Conservation (phyloP, 441 rosid genomes). For the Aleurites moluccanus region DNA sequence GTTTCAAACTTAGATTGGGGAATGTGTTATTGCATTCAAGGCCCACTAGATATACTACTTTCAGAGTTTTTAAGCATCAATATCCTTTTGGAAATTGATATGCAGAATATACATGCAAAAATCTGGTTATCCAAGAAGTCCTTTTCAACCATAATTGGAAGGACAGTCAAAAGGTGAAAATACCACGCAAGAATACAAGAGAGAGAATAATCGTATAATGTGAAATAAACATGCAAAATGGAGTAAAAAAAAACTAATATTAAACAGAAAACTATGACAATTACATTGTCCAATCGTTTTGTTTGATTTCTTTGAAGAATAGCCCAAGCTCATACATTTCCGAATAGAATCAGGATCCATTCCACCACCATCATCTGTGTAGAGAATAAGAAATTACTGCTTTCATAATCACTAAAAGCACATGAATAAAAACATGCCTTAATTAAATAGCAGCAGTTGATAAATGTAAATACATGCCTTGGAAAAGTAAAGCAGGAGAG, state of each 20-base stretch:
- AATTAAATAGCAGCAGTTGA: constrained; percentile 10
- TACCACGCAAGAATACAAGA: neutral
- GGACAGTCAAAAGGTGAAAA: neutral
- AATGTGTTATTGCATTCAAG: neutral
- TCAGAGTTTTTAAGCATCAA: neutral
- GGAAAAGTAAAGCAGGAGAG: constrained; percentile 84
- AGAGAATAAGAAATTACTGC: constrained; percentile 18
- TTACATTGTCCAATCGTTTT: constrained; percentile 97
- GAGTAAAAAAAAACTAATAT: constrained; percentile 13
- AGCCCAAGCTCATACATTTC: constrained; percentile 98
- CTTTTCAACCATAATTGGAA: constrained; percentile 1
- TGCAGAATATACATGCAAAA: neutral
- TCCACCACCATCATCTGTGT: constrained; percentile 93
- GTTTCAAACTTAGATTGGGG: neutral
- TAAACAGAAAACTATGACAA: constrained; percentile 14
- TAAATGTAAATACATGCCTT: constrained; percentile 40
- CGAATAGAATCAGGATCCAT: constrained; percentile 81
- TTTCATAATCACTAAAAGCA: constrained; percentile 7
- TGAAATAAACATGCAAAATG: constrained; percentile 13
- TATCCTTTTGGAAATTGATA: neutral
- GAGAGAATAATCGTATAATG: neutral
- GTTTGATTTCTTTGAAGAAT: constrained; percentile 85
- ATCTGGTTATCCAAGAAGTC: neutral
- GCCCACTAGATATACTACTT: neutral
- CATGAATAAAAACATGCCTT: constrained; percentile 1